Percentiles rank a stretch among this genome's conserved stretches.
Evolutionary conservation across 805 yeast species (phyloP).

Genomic region (Komagataella kurtzmanii): DNA sequence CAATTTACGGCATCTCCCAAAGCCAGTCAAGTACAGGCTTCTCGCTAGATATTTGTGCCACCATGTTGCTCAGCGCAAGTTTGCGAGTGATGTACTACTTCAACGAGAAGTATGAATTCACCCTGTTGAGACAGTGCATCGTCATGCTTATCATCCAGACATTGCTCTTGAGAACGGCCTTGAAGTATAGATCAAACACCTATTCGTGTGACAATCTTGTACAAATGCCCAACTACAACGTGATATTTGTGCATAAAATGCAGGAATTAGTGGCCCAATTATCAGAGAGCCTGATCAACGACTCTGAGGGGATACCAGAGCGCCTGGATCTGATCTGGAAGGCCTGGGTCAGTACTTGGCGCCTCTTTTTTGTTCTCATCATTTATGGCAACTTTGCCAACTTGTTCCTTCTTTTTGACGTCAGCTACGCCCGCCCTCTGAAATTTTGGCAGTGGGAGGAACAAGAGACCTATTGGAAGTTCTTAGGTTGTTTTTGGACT

Average conservation of each 20-base stretch:
- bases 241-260: slow-evolving; percentile 11
- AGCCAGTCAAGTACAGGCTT: slow-evolving; percentile 65
- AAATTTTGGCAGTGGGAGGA: slow-evolving; percentile 83
- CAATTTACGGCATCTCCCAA: slow-evolving; percentile 53
- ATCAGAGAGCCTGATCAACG: not conserved
- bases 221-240: slow-evolving; percentile 9
- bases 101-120: slow-evolving; percentile 70
- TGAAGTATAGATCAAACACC: slow-evolving; percentile 39
- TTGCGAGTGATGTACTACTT: slow-evolving; percentile 66
- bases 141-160: slow-evolving; percentile 79
- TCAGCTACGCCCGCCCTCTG: slow-evolving; percentile 48
- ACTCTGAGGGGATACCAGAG: not conserved
- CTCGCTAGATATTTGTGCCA: slow-evolving; percentile 84
- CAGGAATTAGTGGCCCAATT: slow-evolving; percentile 1
- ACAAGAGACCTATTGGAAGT: slow-evolving; percentile 46
- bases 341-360: slow-evolving; percentile 2
- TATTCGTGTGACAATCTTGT: slow-evolving; percentile 23
- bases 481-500: slow-evolving; percentile 29
- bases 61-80: slow-evolving; percentile 71
- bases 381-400: slow-evolving; percentile 13
- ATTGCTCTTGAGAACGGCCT: slow-evolving; percentile 46
- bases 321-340: not conserved
- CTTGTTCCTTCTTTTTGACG: slow-evolving; percentile 49
- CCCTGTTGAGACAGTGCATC: slow-evolving; percentile 64
- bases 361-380: slow-evolving; percentile 7